Percentiles rank a stretch among this genome's conserved stretches.
These are phyloP conservation scores for Eustoma russellianum DNA, from an alignment of 257 asterid genomes.

Conservation along the genomic window DNA sequence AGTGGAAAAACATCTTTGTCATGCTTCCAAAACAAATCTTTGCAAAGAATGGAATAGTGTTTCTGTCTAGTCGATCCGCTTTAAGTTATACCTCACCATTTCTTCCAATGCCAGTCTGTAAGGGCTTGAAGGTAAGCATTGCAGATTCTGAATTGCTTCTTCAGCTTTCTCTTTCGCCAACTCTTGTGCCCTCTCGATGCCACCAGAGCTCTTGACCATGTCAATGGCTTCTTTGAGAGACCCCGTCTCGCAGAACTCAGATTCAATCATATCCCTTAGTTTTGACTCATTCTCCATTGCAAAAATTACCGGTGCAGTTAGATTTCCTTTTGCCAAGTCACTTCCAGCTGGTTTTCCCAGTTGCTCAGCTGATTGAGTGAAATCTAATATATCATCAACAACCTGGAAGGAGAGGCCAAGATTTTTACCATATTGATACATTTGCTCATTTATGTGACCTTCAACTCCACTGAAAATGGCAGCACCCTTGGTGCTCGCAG, in stretches of 20 bases:
- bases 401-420: constrained; percentile 86
- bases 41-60: not conserved
- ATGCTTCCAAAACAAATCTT: not conserved
- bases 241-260: constrained; percentile 69
- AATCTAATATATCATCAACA: constrained; percentile 83
- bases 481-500: constrained; percentile 93
- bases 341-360: constrained; percentile 93
- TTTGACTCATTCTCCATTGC: constrained; percentile 60
- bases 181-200: constrained; percentile 62
- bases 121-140: constrained; percentile 53
- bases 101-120: constrained; percentile 52
- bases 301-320: constrained; percentile 82
- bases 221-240: constrained; percentile 73
- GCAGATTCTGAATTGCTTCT: constrained; percentile 50
- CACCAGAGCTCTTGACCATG: constrained; percentile 60
- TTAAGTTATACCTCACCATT: constrained; percentile 68
- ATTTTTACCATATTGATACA: constrained; percentile 87
- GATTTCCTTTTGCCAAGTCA: constrained; percentile 72
- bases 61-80: constrained; percentile 44
- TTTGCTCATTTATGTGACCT: constrained; percentile 42
- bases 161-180: constrained; percentile 71
- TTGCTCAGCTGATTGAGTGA: constrained; percentile 84
- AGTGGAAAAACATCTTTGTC: not conserved
- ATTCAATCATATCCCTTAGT: constrained; percentile 69
- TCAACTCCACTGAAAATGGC: constrained; percentile 72